These are phyloP conservation scores for Colletotrichum liaoningense DNA, from an alignment of 2,329 filamentous ascomycete species.

Conservation along the genomic window DNA sequence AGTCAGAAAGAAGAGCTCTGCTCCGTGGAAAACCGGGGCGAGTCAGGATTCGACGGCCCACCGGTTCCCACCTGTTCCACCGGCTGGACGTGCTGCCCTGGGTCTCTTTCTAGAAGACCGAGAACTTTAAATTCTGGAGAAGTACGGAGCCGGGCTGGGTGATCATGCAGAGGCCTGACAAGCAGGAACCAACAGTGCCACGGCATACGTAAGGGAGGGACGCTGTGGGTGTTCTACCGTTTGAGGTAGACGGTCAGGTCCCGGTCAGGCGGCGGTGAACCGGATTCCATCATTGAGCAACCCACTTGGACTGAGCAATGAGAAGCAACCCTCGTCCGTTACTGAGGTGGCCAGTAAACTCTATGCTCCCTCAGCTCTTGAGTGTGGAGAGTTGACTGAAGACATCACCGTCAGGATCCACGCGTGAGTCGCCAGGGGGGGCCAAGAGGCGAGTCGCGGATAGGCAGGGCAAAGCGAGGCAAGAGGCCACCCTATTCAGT, in stretches of 20 bases:
- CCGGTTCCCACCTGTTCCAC: slow-evolving; percentile 33
- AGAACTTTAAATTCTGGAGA: slow-evolving; percentile 33
- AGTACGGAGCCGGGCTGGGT: slow-evolving; percentile 1
- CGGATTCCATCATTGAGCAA: neutral
- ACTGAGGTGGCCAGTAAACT: neutral
- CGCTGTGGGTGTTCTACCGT: slow-evolving; percentile 16
- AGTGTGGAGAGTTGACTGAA: neutral
- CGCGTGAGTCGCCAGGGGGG: neutral
- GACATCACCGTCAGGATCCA: slow-evolving; percentile 14
- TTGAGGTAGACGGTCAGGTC: slow-evolving; percentile 33
- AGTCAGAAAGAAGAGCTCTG: slow-evolving; percentile 27
- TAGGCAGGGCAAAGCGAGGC: slow-evolving; percentile 11
- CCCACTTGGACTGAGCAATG: neutral
- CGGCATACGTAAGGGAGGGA: neutral
- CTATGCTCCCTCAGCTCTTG: neutral
- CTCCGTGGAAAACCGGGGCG: slow-evolving; percentile 26
- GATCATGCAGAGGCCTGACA: slow-evolving; percentile 35
- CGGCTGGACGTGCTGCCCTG: slow-evolving; percentile 10
- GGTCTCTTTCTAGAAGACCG: slow-evolving; percentile 28
- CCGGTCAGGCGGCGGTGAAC: slow-evolving; percentile 29
- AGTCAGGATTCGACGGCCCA: slow-evolving; percentile 28
- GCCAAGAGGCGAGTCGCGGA: slow-evolving; percentile 21
- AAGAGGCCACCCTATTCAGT: slow-evolving; percentile 2
- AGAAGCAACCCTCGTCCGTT: neutral
- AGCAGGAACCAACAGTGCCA: slow-evolving; percentile 25